A percentile compares a stretch with the other conserved stretches of the same genome.
These are phyloP conservation scores for Calocera cornea DNA, from an alignment of 768 basidiomycete species.

Conservation along the genomic window DNA sequence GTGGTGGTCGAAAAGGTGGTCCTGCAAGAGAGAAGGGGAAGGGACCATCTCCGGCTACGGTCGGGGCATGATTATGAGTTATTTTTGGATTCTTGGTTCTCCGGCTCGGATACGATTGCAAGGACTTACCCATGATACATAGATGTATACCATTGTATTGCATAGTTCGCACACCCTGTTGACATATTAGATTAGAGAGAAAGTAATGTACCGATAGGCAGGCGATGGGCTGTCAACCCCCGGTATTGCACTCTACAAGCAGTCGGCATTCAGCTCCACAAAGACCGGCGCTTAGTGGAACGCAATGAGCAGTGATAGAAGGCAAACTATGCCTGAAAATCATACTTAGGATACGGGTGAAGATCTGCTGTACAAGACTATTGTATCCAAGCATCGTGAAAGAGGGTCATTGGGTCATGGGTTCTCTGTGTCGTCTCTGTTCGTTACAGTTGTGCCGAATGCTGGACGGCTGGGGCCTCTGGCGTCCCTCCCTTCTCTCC, in stretches of 20 bases:
- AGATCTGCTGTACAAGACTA: no score
- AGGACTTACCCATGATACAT: neutral
- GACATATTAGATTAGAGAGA: neutral
- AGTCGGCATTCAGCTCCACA: no score
- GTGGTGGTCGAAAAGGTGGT: neutral
- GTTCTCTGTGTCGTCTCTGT: no score
- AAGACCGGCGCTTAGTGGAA: no score
- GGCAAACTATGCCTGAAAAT: no score
- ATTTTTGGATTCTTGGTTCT: neutral
- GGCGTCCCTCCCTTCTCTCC: neutral
- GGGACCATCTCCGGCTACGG: neutral
- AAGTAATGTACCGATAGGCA: neutral
- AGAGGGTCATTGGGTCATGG: no score
- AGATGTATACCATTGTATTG: conserved; percentile 2
- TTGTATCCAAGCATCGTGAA: no score
- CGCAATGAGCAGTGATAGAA: no score
- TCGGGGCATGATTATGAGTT: neutral
- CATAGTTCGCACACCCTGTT: neutral
- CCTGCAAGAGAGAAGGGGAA: neutral
- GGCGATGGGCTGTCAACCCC: no score
- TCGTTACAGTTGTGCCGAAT: neutral
- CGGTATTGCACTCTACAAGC: no score
- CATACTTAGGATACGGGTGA: no score
- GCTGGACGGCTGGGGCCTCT: neutral
- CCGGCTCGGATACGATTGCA: neutral